Conservation (phyloP, 1,284 basidiomycete species). For the Naganishia liquefaciens region DNA sequence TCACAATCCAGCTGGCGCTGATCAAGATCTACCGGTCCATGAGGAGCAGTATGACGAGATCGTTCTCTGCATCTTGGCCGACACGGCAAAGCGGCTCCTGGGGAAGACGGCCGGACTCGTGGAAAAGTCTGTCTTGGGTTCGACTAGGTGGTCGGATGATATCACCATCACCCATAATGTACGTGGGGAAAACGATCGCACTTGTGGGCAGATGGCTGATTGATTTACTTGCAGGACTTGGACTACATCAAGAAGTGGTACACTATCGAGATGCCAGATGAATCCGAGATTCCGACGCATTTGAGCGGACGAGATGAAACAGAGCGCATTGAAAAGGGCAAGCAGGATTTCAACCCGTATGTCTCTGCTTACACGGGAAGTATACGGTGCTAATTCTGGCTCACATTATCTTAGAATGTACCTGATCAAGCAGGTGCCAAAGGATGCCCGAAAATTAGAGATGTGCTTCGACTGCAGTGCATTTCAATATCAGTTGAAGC, state of each 20-base stretch:
- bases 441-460: constrained; percentile 46
- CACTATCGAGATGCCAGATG: constrained; percentile 44
- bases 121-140: constrained; percentile 64
- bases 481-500: constrained; percentile 50
- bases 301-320: constrained; percentile 45
- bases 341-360: constrained; percentile 47
- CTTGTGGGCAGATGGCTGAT: neutral
- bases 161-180: constrained; percentile 50
- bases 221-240: constrained; percentile 39
- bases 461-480: constrained; percentile 51
- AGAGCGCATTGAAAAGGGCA: constrained; percentile 40
- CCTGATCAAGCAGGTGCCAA: constrained; percentile 47
- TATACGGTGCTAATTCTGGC: neutral
- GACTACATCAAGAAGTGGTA: constrained; percentile 51
- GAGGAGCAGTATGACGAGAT: constrained; percentile 65
- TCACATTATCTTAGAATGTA: constrained; percentile 42
- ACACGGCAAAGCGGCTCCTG: constrained; percentile 62
- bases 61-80: constrained; percentile 63
- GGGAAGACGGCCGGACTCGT: constrained; percentile 61
- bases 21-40: constrained; percentile 46
- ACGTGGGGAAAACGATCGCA: neutral
- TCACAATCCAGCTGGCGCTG: constrained; percentile 50
- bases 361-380: constrained; percentile 1
- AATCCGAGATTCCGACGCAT: constrained; percentile 38
- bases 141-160: constrained; percentile 58